Conservation (phyloP, 2,329 filamentous ascomycete species). For the Aspergillus fijiensis region DNA sequence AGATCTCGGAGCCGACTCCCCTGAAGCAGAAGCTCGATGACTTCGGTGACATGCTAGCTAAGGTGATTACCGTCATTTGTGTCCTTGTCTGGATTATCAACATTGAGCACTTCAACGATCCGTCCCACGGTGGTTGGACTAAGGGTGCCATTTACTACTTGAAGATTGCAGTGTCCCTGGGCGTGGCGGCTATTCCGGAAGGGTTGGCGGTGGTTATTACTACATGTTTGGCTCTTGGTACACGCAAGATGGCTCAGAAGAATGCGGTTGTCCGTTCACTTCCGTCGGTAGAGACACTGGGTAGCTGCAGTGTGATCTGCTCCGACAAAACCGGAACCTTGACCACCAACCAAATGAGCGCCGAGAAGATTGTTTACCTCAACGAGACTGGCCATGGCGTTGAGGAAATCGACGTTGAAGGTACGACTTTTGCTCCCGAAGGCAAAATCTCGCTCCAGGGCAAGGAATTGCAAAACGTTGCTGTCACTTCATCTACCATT, state of each 20-base stretch:
- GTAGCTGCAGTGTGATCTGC: constrained; percentile 99
- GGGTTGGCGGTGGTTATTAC: constrained; percentile 97
- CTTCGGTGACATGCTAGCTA: constrained; percentile 92
- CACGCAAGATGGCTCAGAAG: constrained; percentile 97
- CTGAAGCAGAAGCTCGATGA: constrained; percentile 99
- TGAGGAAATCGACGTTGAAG: constrained; percentile 85
- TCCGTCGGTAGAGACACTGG: constrained; percentile 94
- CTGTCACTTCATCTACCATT: constrained; percentile 71
- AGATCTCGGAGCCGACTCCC: constrained; percentile 96
- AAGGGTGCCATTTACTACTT: constrained; percentile 99
- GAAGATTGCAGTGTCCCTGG: constrained; percentile 97
- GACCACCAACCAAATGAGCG: constrained; percentile 99
- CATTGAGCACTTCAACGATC: constrained; percentile 93
- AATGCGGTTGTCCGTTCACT: constrained; percentile 95
- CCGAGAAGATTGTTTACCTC: constrained; percentile 86
- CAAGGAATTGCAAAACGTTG: constrained; percentile 66
- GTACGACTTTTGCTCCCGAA: constrained; percentile 85
- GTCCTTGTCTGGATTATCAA: constrained; percentile 98
- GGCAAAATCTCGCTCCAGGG: constrained; percentile 71
- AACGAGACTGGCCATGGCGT: constrained; percentile 70
- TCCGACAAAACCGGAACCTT: constrained; percentile 98
- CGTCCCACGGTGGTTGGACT: constrained; percentile 85
- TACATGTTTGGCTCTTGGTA: constrained; percentile 94
- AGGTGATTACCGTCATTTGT: constrained; percentile 97
- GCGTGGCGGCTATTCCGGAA: constrained; percentile 96